Conservation (phyloP, 2,329 filamentous ascomycete species). For the Ophiostoma quercus region DNA sequence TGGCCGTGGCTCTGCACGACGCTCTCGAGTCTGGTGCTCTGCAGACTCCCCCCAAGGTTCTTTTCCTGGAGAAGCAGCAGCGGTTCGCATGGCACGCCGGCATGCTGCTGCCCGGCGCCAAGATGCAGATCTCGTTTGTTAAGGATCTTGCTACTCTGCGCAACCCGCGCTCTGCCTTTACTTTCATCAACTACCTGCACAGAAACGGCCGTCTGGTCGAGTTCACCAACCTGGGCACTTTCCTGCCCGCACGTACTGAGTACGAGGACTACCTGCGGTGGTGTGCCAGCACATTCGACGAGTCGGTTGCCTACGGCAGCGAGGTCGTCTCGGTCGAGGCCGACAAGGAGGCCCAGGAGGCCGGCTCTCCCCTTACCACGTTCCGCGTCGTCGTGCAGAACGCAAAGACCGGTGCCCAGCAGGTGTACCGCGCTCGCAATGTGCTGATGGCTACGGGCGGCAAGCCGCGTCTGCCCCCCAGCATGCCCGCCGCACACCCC, state of each 20-base stretch:
- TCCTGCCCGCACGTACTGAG: slow-evolving; percentile 77
- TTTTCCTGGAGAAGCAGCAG: slow-evolving; percentile 81
- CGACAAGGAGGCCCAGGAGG: slow-evolving; percentile 31
- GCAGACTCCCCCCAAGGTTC: slow-evolving; percentile 58
- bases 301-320: slow-evolving; percentile 66
- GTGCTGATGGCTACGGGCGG: slow-evolving; percentile 58
- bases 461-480: slow-evolving; percentile 63
- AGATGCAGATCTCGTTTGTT: slow-evolving; percentile 97
- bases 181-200: slow-evolving; percentile 92
- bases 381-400: slow-evolving; percentile 67
- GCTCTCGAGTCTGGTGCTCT: slow-evolving; percentile 52
- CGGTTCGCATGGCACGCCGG: slow-evolving; percentile 89
- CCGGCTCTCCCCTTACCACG: slow-evolving; percentile 47
- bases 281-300: slow-evolving; percentile 77
- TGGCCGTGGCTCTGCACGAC: slow-evolving; percentile 86
- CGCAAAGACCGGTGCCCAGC: slow-evolving; percentile 49
- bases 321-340: slow-evolving; percentile 71
- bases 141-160: slow-evolving; percentile 90
- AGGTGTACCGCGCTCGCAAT: slow-evolving; percentile 55
- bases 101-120: slow-evolving; percentile 87
- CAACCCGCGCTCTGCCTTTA: slow-evolving; percentile 85
- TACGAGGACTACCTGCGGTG: slow-evolving; percentile 95
- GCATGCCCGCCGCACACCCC: slow-evolving; percentile 63
- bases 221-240: slow-evolving; percentile 87
- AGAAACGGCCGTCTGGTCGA: slow-evolving; percentile 73